phyloP scores from a whole-genome alignment of 441 rosid genomes.

The Populus hybrid region DNA sequence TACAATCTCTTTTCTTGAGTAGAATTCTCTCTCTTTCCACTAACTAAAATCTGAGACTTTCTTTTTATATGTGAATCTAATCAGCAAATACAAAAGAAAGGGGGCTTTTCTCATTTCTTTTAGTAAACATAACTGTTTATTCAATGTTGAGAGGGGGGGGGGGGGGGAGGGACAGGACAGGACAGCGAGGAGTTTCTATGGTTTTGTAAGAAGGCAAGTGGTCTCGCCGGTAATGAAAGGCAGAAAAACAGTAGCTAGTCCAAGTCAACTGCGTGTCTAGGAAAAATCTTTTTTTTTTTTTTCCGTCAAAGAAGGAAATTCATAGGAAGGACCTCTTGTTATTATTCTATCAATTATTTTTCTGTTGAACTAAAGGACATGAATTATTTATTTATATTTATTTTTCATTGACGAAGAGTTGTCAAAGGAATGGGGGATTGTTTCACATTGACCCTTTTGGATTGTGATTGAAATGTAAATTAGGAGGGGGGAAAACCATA shows the following conservation, averaged over 20 bases:
- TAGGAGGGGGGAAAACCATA: no score
- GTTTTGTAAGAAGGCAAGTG: background rate
- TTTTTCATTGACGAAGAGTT: no score
- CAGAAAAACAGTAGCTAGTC: background rate
- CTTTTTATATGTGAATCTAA: no score
- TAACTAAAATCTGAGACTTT: no score
- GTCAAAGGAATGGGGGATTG: no score
- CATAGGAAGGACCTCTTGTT: background rate
- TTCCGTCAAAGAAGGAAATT: conserved; percentile 15
- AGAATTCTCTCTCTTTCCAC: background rate
- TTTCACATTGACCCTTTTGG: no score
- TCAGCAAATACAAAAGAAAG: no score
- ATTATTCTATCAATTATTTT: conserved; percentile 15
- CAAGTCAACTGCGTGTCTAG: conserved; percentile 30
- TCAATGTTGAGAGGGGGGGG: background rate
- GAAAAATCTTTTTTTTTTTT: background rate
- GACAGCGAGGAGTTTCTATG: background rate
- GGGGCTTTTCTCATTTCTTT: no score
- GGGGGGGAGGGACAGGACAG: background rate
- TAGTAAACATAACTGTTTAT: no score
- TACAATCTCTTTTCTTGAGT: background rate
- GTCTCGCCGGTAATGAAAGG: background rate
- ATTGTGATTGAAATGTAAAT: no score
- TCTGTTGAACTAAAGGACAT: no score
- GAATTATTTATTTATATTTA: no score